Evolutionary conservation across 805 yeast genomes (phyloP).

Genomic region (Candida hungchunana): DNA sequence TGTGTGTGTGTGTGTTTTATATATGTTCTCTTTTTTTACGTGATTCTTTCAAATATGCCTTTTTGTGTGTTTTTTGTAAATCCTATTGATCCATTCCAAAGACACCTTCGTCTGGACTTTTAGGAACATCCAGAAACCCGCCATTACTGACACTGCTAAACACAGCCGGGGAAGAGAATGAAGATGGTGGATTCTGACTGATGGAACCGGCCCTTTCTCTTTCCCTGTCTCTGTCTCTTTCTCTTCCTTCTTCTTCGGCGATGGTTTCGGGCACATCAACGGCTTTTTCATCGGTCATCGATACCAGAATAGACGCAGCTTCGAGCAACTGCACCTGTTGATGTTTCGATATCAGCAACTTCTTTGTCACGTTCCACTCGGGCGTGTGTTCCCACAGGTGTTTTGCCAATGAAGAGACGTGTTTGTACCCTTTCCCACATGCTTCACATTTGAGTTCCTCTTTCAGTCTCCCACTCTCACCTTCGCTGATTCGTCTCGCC

Average conservation of each 20-base stretch:
- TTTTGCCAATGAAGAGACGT: constrained; percentile 80
- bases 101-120: no score
- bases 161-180: constrained; percentile 10
- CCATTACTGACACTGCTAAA: constrained; percentile 18
- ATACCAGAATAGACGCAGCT: constrained; percentile 25
- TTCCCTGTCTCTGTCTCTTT: constrained; percentile 12
- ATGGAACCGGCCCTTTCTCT: constrained; percentile 40
- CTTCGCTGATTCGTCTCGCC: constrained; percentile 78
- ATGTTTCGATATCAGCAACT: constrained; percentile 51
- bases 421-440: constrained; percentile 89
- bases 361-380: constrained; percentile 86
- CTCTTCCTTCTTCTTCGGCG: constrained; percentile 6
- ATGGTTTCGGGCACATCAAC: constrained; percentile 14
- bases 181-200: constrained; percentile 43
- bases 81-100: no score
- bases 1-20: no score
- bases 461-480: constrained; percentile 79
- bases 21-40: no score
- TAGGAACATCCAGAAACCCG: constrained; percentile 32
- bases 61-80: no score
- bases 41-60: no score
- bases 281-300: constrained; percentile 18
- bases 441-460: constrained; percentile 86
- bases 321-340: constrained; percentile 26
- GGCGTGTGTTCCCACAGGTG: constrained; percentile 95